Evolutionary conservation across 257 asterid genomes (phyloP), one percentile per base, ranked within the genome.

Genomic region (Scutellaria minor): DNA sequence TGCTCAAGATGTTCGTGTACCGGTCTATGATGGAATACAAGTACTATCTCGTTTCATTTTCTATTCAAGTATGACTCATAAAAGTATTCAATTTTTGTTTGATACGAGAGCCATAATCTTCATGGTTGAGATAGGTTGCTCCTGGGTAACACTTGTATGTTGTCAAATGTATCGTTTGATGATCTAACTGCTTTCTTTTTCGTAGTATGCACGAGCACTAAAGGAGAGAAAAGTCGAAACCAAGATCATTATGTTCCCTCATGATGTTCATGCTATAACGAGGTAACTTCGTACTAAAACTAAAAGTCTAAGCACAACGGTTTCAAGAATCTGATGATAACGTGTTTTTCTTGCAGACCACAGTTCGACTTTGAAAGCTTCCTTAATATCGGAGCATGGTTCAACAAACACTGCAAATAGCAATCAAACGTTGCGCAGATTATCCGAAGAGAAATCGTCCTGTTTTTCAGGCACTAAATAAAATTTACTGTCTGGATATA

Each of bases 311-410:
- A 12, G 15, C 47, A 51, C 44, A 64, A 14, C 14, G 1, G 44
- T 37, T 10, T 55, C 14, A 15, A 58, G 54, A 37, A 46, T 51
- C 54, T 57, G n/a, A 69, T 61, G 9, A 66, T 45, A 31, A 3
- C 14, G 3, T 31, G 44, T 14, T 66, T 66, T 45, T 41, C 47
- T 68, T 84, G 83, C 95, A 90, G 99, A 68, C 99, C 97, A 0
- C 96, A 81, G 69, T 88, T 98, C 5, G 98, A 94, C 72, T 90
- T 88, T 3, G 99, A 92, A 71, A 88, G 98, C 94, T 94, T 80
- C 79, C 90, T 94, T 27, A 85, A 90, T 22, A 85, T 90, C 18
- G 99, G 95, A 40, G 79, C 87, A 51, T 92, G 98, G 99, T 92
- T 94, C 87, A 88, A 82, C 78, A 91, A 92, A 83, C 71, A 88